Evolutionary conservation across 257 asterid species (phyloP).

Genomic region (Nicotiana tomentosiformis): DNA sequence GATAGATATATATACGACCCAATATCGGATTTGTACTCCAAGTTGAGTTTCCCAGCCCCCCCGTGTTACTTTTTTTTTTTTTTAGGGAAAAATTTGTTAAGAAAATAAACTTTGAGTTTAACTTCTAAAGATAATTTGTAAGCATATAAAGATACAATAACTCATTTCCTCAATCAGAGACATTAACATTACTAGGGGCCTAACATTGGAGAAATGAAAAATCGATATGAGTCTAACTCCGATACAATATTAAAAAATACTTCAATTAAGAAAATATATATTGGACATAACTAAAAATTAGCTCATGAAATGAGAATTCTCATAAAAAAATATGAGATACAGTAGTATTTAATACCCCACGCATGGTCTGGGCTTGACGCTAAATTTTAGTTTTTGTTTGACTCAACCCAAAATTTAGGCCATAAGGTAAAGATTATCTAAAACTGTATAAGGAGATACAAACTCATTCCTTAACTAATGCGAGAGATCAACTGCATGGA

Average conservation of each 20-base stretch:
- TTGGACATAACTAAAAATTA: too few species aligned
- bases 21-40: not conserved
- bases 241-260: too few species aligned
- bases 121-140: not conserved
- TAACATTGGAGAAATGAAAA: too few species aligned
- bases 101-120: not conserved
- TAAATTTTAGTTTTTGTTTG: not conserved
- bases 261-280: too few species aligned
- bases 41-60: not conserved
- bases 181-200: not conserved
- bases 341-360: not conserved
- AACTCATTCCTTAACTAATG: not conserved
- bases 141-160: not conserved
- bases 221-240: too few species aligned
- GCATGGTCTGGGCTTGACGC: not conserved
- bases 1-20: not conserved
- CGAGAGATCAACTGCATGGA: not conserved
- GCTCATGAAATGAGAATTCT: not conserved
- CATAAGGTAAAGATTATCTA: not conserved
- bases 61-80: not conserved
- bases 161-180: not conserved
- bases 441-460: not conserved
- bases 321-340: not conserved
- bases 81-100: not conserved
- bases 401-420: not conserved